A percentile compares a stretch with the other conserved stretches of the same genome.
Evolutionary conservation across 306 rosid species (phyloP).

Genomic region (Mimosa bimucronata): DNA sequence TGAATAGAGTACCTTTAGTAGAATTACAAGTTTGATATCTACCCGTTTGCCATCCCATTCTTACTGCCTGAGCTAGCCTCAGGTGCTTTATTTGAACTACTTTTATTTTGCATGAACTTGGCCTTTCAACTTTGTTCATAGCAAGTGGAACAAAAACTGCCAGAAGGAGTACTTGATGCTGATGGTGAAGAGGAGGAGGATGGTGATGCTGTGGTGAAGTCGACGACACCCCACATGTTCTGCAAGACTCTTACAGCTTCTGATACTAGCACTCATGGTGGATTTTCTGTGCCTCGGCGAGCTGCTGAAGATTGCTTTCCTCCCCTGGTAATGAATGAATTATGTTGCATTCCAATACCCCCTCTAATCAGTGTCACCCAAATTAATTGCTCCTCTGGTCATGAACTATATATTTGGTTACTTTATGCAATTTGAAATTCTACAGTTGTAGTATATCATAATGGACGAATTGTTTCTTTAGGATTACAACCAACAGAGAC

Average conservation of each 20-base stretch:
- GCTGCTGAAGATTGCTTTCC: slow-evolving; percentile 99
- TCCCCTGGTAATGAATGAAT: slow-evolving; percentile 68
- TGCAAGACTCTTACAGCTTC: slow-evolving; percentile 99
- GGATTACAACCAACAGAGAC: slow-evolving; percentile 93
- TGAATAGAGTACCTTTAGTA: slow-evolving; percentile 5
- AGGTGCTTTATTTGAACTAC: background rate
- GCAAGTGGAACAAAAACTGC: slow-evolving; percentile 62
- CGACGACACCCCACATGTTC: slow-evolving; percentile 95
- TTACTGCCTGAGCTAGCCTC: background rate
- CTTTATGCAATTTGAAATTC: slow-evolving; percentile 4
- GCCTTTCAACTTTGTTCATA: slow-evolving; percentile 35
- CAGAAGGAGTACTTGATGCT: slow-evolving; percentile 60
- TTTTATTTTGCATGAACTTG: slow-evolving; percentile 36
- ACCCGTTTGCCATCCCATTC: background rate
- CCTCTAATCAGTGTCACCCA: background rate
- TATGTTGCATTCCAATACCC: background rate
- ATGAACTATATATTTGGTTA: background rate
- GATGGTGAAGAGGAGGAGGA: slow-evolving; percentile 70
- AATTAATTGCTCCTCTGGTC: background rate
- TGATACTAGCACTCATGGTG: slow-evolving; percentile 99
- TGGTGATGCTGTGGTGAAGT: slow-evolving; percentile 62
- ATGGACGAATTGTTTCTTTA: slow-evolving; percentile 32
- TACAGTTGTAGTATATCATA: background rate
- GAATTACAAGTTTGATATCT: background rate
- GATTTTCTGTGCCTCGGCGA: slow-evolving; percentile 97